Conservation (phyloP, 2,329 filamentous ascomycete species). For the Verticillium klebahnii region DNA sequence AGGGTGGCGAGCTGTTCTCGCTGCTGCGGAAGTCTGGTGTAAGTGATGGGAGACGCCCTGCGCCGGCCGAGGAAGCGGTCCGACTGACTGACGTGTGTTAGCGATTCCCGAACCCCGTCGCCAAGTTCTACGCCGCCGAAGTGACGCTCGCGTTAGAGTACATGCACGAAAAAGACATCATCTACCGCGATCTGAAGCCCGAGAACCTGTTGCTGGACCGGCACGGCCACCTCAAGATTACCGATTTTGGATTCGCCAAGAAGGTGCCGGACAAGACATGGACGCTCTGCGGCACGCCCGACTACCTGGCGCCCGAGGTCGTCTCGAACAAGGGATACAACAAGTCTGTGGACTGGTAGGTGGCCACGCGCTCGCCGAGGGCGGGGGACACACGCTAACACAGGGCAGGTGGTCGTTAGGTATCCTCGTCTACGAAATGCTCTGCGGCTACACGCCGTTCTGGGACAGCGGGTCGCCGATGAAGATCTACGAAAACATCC, state of each 20-base stretch:
- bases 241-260: slow-evolving; percentile 98
- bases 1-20: slow-evolving; percentile 96
- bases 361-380: slow-evolving; percentile 8
- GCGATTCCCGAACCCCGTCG: slow-evolving; percentile 97
- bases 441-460: slow-evolving; percentile 97
- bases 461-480: slow-evolving; percentile 97
- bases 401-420: slow-evolving; percentile 86
- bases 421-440: slow-evolving; percentile 98
- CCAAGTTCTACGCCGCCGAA: slow-evolving; percentile 98
- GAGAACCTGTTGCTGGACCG: slow-evolving; percentile 90
- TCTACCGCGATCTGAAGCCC: slow-evolving; percentile 95
- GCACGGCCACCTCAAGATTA: slow-evolving; percentile 94
- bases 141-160: slow-evolving; percentile 95
- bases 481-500: slow-evolving; percentile 99
- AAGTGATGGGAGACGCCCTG: slow-evolving; percentile 26
- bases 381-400: slow-evolving; percentile 1
- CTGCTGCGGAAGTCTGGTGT: slow-evolving; percentile 88
- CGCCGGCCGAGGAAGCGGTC: neutral
- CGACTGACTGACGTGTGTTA: slow-evolving; percentile 32
- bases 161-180: slow-evolving; percentile 89
- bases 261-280: slow-evolving; percentile 98
- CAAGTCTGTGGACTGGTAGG: slow-evolving; percentile 97
- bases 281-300: slow-evolving; percentile 95
- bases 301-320: slow-evolving; percentile 95
- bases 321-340: slow-evolving; percentile 99